Conservation (phyloP, 371 early-diverging fungal species). For the Circinella minor region DNA sequence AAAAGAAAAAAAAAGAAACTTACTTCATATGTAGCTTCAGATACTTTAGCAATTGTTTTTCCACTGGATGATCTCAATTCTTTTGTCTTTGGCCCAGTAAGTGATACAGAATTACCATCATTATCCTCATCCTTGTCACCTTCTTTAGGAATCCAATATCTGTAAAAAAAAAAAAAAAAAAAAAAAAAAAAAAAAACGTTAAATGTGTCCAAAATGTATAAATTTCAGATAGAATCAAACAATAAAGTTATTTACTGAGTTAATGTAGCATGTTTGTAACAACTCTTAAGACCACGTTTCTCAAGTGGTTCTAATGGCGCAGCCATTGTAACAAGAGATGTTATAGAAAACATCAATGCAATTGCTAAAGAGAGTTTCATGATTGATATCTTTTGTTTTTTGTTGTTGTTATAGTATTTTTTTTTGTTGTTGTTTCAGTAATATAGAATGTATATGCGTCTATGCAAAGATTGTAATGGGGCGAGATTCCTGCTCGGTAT, state of each 20-base stretch:
- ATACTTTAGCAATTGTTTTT: conserved; percentile 31
- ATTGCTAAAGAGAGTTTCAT: conserved; percentile 3
- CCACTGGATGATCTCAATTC: conserved; percentile 21
- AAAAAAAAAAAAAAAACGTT: no score
- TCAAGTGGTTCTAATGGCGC: conserved; percentile 15
- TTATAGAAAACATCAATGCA: conserved; percentile 8
- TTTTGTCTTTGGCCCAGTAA: conserved; percentile 27
- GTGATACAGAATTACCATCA: conserved; percentile 21
- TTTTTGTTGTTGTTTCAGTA: neutral
- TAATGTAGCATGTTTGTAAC: conserved; percentile 27
- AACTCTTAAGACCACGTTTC: conserved; percentile 20
- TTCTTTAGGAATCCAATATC: conserved; percentile 40
- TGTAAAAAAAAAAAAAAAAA: neutral
- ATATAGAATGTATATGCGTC: neutral
- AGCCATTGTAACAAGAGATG: conserved; percentile 12
- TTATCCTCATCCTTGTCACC: conserved; percentile 31
- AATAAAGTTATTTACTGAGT: conserved; percentile 14
- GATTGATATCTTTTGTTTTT: neutral
- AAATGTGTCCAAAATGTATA: neutral
- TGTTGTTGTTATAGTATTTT: neutral
- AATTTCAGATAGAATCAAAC: neutral
- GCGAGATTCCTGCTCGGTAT: neutral
- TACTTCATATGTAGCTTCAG: conserved; percentile 30
- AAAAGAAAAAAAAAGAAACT: neutral
- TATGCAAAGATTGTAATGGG: neutral